phyloP scores from a whole-genome alignment of 2,329 filamentous ascomycete species.

The Pseudogymnoascus sp. region DNA sequence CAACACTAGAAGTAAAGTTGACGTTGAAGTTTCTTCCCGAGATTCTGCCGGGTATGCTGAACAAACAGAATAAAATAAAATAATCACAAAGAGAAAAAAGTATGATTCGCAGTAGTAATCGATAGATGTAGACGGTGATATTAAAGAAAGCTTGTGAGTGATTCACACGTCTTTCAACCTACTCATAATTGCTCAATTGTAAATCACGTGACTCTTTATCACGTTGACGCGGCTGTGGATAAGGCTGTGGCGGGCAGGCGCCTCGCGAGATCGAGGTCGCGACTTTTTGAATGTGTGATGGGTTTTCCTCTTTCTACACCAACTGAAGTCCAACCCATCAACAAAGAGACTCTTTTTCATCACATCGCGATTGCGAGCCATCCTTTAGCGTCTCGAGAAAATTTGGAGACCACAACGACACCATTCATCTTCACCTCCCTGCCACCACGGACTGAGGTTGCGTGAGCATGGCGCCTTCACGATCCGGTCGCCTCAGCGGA shows the following conservation, averaged over 20 bases:
- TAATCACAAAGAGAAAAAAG: background rate
- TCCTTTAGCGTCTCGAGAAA: background rate
- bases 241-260: background rate
- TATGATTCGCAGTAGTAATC: background rate
- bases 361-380: background rate
- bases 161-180: background rate
- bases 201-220: background rate
- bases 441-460: conserved; percentile 21
- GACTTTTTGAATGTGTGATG: conserved; percentile 1
- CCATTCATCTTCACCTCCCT: background rate
- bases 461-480: conserved; percentile 45
- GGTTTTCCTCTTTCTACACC: conserved; percentile 3
- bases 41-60: background rate
- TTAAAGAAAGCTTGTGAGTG: background rate
- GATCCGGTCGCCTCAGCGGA: conserved; percentile 42
- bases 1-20: conserved; percentile 1
- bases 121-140: background rate
- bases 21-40: conserved; percentile 5
- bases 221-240: conserved; percentile 6
- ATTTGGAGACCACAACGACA: conserved; percentile 13
- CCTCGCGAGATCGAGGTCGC: conserved; percentile 4
- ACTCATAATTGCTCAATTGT: background rate
- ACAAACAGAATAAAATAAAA: background rate
- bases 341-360: conserved; percentile 10
- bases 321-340: conserved; percentile 13